Evolutionary conservation across 2,329 filamentous ascomycete species (phyloP).

Genomic region (Cladosporium oxysporum): DNA sequence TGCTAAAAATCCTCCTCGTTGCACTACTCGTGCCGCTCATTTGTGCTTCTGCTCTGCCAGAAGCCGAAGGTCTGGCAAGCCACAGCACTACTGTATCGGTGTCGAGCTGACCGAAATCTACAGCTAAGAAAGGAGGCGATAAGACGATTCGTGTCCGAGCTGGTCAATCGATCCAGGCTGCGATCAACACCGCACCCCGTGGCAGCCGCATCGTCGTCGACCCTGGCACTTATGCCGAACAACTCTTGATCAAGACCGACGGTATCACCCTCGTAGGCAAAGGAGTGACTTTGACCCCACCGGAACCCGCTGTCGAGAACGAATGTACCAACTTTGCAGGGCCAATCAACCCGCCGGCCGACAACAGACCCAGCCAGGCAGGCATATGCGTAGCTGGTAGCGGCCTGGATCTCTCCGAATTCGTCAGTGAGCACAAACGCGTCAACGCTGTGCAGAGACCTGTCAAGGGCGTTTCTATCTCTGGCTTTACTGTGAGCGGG

Average conservation of each 20-base stretch:
- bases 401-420: slow-evolving; percentile 31
- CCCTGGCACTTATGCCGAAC: slow-evolving; percentile 39
- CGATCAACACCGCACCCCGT: slow-evolving; percentile 33
- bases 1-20: slow-evolving; percentile 3
- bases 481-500: slow-evolving; percentile 38
- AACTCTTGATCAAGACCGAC: slow-evolving; percentile 40
- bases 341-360: background rate
- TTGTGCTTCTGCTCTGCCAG: background rate
- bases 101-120: background rate
- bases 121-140: background rate
- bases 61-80: background rate
- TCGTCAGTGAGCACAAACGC: slow-evolving; percentile 36
- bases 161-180: slow-evolving; percentile 34
- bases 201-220: slow-evolving; percentile 40
- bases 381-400: slow-evolving; percentile 42
- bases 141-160: slow-evolving; percentile 16
- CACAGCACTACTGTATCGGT: background rate
- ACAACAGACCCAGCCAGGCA: slow-evolving; percentile 24
- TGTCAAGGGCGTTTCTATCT: slow-evolving; percentile 36
- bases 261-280: slow-evolving; percentile 38
- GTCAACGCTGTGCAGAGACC: slow-evolving; percentile 31
- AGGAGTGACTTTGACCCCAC: slow-evolving; percentile 34
- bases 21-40: background rate
- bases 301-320: slow-evolving; percentile 30
- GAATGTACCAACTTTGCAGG: slow-evolving; percentile 38